Conservation (phyloP, 2,329 filamentous ascomycete genomes). For the Xylaria sp. region DNA sequence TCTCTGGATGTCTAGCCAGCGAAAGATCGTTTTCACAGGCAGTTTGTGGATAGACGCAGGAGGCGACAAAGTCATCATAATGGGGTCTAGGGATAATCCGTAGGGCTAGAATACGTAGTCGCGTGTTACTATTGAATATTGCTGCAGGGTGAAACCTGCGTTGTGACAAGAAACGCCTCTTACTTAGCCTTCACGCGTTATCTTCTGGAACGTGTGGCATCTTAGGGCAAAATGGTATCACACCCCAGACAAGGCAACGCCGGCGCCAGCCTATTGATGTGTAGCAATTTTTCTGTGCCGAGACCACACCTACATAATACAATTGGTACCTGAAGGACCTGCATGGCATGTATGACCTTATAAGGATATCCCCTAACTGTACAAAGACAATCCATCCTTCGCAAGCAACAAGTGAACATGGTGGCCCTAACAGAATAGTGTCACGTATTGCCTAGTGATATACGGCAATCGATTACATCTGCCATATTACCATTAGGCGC, state of each 20-base stretch:
- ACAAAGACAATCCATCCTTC: conserved; percentile 6
- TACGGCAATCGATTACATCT: not conserved
- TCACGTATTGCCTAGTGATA: not conserved
- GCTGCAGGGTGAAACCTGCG: not conserved
- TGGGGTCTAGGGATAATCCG: conserved; percentile 31
- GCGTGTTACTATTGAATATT: not conserved
- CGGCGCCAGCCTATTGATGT: not conserved
- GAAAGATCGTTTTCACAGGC: conserved; percentile 52
- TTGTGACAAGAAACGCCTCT: not conserved
- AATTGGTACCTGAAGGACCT: not conserved
- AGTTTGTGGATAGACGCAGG: conserved; percentile 63
- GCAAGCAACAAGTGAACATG: conserved; percentile 3
- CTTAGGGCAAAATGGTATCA: not conserved
- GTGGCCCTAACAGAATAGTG: not conserved
- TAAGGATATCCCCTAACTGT: not conserved
- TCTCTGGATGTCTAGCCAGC: conserved; percentile 65
- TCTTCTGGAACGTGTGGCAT: not conserved
- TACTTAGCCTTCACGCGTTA: not conserved
- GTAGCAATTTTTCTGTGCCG: not conserved
- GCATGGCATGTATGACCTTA: not conserved
- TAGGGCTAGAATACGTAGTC: not conserved
- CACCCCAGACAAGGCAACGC: not conserved
- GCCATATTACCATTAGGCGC: not conserved
- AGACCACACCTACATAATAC: conserved; percentile 4
- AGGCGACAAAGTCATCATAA: conserved; percentile 46